phyloP scores from a whole-genome alignment of 176 grass and related monocot genomes.

The Typha latifolia region DNA sequence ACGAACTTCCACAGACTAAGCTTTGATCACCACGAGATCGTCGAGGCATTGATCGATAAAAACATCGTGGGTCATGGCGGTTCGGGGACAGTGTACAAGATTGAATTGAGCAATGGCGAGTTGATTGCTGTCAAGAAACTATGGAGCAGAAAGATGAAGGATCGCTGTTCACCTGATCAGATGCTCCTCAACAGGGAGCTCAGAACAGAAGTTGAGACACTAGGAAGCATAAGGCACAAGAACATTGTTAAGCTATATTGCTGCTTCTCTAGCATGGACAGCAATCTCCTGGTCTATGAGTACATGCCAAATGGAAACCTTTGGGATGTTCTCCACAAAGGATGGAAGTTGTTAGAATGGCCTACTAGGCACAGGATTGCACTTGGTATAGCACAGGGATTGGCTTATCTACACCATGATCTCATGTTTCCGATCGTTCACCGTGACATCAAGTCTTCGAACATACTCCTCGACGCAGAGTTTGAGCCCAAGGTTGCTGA shows the following conservation, averaged over 20 bases:
- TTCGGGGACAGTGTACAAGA: conserved; percentile 87
- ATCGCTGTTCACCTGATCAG: neutral
- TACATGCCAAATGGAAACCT: conserved; percentile 98
- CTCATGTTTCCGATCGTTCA: conserved; percentile 75
- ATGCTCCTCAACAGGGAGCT: conserved; percentile 49
- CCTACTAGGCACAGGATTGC: conserved; percentile 66
- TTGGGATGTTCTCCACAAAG: conserved; percentile 75
- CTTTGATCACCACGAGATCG: conserved; percentile 88
- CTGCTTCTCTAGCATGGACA: conserved; percentile 69
- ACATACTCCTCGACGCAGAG: conserved; percentile 86
- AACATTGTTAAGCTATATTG: conserved; percentile 99
- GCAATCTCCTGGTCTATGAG: conserved; percentile 91
- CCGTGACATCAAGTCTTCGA: conserved; percentile 86
- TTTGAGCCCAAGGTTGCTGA: conserved; percentile 94
- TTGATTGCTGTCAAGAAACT: conserved; percentile 85
- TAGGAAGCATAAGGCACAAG: conserved; percentile 99
- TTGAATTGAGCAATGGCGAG: conserved; percentile 65
- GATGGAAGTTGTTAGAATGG: conserved; percentile 67
- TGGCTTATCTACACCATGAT: conserved; percentile 90
- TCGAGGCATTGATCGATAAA: conserved; percentile 82
- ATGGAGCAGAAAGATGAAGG: conserved; percentile 34
- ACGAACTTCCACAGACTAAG: conserved; percentile 87
- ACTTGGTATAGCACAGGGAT: conserved; percentile 65
- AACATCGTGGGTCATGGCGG: conserved; percentile 86
- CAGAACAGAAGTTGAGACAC: conserved; percentile 79